Conservation (phyloP, 1,284 basidiomycete genomes). For the Xanthoconium separans region DNA sequence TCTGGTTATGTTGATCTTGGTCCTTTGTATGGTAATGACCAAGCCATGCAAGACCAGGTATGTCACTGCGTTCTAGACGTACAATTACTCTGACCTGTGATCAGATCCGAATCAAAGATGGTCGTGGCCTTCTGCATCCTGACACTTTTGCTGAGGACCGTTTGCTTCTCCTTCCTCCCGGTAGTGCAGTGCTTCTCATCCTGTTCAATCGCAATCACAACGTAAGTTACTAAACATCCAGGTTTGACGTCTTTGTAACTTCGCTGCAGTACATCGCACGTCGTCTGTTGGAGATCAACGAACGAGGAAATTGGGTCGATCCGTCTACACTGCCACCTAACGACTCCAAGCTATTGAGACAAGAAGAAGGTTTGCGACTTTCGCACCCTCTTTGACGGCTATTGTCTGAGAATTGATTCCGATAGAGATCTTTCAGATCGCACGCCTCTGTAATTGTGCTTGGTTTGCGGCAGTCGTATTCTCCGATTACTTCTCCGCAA, state of each 20-base stretch:
- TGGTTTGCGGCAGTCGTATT: slow-evolving; percentile 76
- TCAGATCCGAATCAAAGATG: slow-evolving; percentile 51
- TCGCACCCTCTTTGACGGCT: neutral
- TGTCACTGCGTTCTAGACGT: neutral
- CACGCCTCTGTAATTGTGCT: slow-evolving; percentile 72
- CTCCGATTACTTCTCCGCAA: slow-evolving; percentile 74
- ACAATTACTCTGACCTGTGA: slow-evolving; percentile 6
- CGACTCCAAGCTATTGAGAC: slow-evolving; percentile 43
- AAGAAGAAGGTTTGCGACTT: slow-evolving; percentile 55
- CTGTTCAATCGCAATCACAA: slow-evolving; percentile 88
- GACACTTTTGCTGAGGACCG: slow-evolving; percentile 79
- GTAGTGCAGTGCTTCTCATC: slow-evolving; percentile 68
- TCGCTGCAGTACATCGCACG: slow-evolving; percentile 68
- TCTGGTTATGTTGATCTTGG: slow-evolving; percentile 86
- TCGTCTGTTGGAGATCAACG: slow-evolving; percentile 78
- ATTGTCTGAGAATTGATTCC: neutral
- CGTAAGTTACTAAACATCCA: slow-evolving; percentile 40
- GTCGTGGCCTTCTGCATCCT: slow-evolving; percentile 62
- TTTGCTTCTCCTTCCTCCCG: slow-evolving; percentile 79
- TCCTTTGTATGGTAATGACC: slow-evolving; percentile 73
- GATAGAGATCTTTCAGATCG: slow-evolving; percentile 73
- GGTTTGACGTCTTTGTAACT: neutral
- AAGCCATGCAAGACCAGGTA: slow-evolving; percentile 61
- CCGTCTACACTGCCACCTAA: slow-evolving; percentile 40
- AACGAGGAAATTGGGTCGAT: slow-evolving; percentile 58